Base-by-base conservation (phyloP, 2,329 filamentous ascomycete species). In the Xylaria multiplex region DNA sequence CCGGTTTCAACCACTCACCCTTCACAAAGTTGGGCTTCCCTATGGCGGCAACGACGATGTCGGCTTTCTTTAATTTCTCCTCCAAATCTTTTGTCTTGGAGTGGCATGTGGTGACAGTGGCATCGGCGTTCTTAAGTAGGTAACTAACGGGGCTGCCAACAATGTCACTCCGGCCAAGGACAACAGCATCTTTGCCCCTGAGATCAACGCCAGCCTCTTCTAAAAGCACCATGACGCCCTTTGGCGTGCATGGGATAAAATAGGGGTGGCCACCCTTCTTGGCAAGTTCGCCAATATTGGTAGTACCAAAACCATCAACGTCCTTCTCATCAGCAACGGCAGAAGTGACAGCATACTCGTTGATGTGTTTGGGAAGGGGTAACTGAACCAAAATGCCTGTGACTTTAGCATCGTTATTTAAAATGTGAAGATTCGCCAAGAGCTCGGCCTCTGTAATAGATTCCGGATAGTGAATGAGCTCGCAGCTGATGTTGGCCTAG, bases 101-200 rank as follows among this genome's bases (percentile, higher is more conserved):
- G 81, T 99, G 96, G 82, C 96, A 98, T 61, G 97, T 89, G 2
- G 95, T 98, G 72, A 99, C 96, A 35, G 96, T 99, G 50, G 96
- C 96, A 79, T 99, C 92, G 50, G 96, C 95, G 76, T 97, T 96
- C 80, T 94, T 96, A 72, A 99, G 85, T 71, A 99, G 85, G 78
- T 97, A 97, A 83, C 95, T 97, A 77, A 98, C 93, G 19, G 96
- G 96, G 79, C 93, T 97, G 71, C 96, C 96, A 40, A 99, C 96
- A 75, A 99, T 99, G 77, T 99, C 95, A 79, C 95, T 98, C 66
- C 96, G 88, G 55, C 96, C 96, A 56, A 99, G 84, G 16, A 99
- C 95, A 2, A 98, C 95, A 40, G 96, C 96, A 73, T 95, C 91
- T 85, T 98, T 98, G 73, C 96, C 96, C 60, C 86, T 87, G 60